Percentiles rank a stretch among this genome's conserved stretches.
Evolutionary conservation across 306 rosid species (phyloP).

Genomic region (Quercus alba): DNA sequence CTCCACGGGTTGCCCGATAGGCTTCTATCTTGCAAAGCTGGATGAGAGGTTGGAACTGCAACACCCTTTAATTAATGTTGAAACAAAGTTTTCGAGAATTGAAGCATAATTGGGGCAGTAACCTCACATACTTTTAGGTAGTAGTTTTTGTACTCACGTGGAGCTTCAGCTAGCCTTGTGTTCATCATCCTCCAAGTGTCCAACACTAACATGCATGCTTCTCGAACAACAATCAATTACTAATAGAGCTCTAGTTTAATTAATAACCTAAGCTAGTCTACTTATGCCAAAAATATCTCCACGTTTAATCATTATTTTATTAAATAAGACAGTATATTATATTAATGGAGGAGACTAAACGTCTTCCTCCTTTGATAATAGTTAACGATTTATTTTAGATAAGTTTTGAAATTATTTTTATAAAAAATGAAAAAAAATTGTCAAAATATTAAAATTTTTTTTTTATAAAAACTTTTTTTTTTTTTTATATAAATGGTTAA

Average conservation of each 20-base stretch:
- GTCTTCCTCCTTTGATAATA: accelerated
- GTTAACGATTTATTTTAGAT: too few relatives aligned
- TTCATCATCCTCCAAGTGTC: slow-evolving; percentile 21
- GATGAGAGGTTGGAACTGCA: slow-evolving; percentile 24
- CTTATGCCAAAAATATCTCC: too few relatives aligned
- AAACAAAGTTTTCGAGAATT: neutral
- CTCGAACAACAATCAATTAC: neutral
- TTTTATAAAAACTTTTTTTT: too few relatives aligned
- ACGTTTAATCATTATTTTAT: too few relatives aligned
- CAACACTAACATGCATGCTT: neutral
- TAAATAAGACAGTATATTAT: too few relatives aligned
- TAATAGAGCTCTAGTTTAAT: neutral
- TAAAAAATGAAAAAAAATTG: too few relatives aligned
- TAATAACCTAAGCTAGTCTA: too few relatives aligned
- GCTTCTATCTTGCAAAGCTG: neutral
- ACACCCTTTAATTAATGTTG: slow-evolving; percentile 23
- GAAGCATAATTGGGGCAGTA: neutral
- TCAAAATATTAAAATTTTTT: too few relatives aligned
- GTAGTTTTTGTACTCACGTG: slow-evolving; percentile 29
- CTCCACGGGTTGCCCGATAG: slow-evolving; percentile 10
- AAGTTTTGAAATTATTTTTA: accelerated
- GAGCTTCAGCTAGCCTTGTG: neutral
- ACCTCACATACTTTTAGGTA: slow-evolving; percentile 10
- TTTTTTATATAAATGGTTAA: too few relatives aligned
- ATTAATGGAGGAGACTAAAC: too few relatives aligned